Conservation (phyloP, 2,329 filamentous ascomycete species). For the Ceratocystis harringtonii region DNA sequence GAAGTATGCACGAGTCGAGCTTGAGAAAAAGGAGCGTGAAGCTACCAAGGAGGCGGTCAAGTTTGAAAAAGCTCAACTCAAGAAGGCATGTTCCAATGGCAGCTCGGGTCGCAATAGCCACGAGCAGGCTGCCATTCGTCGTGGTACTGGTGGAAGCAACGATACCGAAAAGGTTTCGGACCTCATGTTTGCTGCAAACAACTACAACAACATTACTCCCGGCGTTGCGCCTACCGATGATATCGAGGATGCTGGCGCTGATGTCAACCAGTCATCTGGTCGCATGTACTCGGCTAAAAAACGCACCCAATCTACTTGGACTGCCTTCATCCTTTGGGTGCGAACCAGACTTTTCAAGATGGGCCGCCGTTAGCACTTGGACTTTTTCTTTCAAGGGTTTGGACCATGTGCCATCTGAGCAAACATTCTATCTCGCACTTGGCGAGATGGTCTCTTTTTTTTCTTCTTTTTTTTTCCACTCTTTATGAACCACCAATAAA, state of each 20-base stretch:
- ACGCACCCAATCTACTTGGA: constrained; percentile 48
- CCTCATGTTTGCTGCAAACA: constrained; percentile 29
- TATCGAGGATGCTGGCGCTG: constrained; percentile 28
- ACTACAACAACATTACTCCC: constrained; percentile 31
- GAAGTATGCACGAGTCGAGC: constrained; percentile 45
- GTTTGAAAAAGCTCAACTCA: constrained; percentile 32
- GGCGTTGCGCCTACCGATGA: constrained; percentile 22
- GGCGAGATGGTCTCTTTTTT: neutral
- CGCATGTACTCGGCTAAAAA: constrained; percentile 38
- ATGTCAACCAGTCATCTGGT: constrained; percentile 27
- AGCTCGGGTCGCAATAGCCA: constrained; percentile 18
- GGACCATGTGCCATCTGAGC: neutral
- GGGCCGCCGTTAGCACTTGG: constrained; percentile 24
- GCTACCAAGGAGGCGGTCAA: constrained; percentile 41
- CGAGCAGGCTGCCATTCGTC: constrained; percentile 8
- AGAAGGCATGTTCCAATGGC: constrained; percentile 28
- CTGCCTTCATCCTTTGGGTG: constrained; percentile 48
- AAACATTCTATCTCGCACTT: neutral
- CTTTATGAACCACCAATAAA: neutral
- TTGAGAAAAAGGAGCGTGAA: constrained; percentile 42
- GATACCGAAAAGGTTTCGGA: constrained; percentile 27
- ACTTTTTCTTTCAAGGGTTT: constrained; percentile 1
- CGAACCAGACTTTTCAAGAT: constrained; percentile 36
- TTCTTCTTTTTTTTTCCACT: neutral
- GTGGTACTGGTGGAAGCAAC: constrained; percentile 22